Conservation (phyloP, 768 basidiomycete genomes). For the Paxillus ammoniavirescens region DNA sequence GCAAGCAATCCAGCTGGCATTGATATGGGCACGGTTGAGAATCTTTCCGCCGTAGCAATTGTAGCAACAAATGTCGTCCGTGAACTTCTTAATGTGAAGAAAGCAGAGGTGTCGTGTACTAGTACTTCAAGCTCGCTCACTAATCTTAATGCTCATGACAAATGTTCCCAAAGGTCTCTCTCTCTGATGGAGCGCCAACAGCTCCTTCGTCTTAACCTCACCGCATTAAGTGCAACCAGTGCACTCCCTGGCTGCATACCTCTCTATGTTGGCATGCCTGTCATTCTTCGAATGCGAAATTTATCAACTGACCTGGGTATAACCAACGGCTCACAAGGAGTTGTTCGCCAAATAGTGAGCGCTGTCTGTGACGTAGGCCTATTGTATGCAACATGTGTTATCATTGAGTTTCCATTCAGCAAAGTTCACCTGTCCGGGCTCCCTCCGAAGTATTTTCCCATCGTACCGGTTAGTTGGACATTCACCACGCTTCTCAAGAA, state of each 20-base stretch:
- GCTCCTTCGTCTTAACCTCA: neutral
- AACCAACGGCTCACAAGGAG: constrained; percentile 31
- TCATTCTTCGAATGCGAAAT: constrained; percentile 25
- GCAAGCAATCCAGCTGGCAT: no score
- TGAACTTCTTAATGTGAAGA: constrained; percentile 1
- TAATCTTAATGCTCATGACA: neutral
- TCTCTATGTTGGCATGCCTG: constrained; percentile 30
- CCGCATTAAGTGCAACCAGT: neutral
- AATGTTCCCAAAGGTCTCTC: neutral
- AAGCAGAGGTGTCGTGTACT: neutral
- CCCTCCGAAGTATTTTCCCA: constrained; percentile 15
- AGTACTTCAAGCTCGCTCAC: neutral
- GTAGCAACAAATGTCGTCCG: constrained; percentile 1
- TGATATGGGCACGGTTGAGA: no score
- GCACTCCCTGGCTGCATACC: constrained; percentile 20
- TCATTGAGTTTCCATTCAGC: constrained; percentile 13
- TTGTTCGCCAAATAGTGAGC: constrained; percentile 8
- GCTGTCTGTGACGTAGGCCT: no score
- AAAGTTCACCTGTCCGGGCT: constrained; percentile 14
- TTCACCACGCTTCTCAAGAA: neutral
- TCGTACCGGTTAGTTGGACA: constrained; percentile 12
- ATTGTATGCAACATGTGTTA: no score
- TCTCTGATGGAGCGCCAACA: neutral
- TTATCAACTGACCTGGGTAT: constrained; percentile 31
- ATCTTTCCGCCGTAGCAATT: neutral